Base-by-base conservation (phyloP, 2,329 filamentous ascomycete genomes). In the Penicillium sp. region DNA sequence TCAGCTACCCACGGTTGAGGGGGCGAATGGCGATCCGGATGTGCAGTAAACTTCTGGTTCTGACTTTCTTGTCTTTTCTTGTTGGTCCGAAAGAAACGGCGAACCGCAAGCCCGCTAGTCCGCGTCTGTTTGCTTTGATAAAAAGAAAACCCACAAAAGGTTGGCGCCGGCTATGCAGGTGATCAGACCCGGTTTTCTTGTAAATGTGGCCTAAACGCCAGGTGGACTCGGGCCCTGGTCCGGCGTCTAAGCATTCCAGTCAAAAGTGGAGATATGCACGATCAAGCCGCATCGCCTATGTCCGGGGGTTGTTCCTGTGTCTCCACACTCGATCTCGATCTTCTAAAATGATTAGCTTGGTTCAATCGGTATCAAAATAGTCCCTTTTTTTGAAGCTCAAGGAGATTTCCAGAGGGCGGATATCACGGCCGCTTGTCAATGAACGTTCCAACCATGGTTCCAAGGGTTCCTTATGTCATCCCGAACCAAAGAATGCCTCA, bases 101-200 rank as follows among this genome's bases (percentile, higher is more conserved):
- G 25, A 51, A 25, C 39, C 21, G 29, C 38, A 44, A 44, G 39
- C 34, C 21, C n/a, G 48, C 16, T 25, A 46, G 40, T 45, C 50
- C 40, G 50, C 50, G 40, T 44, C 49, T 51, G 39, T 27, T 46
- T 27, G 2, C 44, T 52, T 31, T 45, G 29, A 36, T 27, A 21
- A 25, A 19, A n/a, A n/a, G n/a, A 19, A 33, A 54, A 45, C 29
- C 50, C 41, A 52, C 57, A 55, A 45, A 55, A 45, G 40, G 50
- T 54, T 53, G 65, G 67, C 68, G 62, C 64, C 70, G 70, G 68
- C 57, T 72, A 71, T 73, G 71, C 70, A 73, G 63, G 72, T 68
- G 64, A 73, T 69, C 55, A 63, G 65, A 64, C 66, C 64, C 62
- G 65, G 65, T 49, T 61, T 60, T 60, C 53, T 56, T 55, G 48